These are phyloP conservation scores for Apiospora koreana DNA, from an alignment of 2,329 filamentous ascomycete genomes.

Conservation along the genomic window DNA sequence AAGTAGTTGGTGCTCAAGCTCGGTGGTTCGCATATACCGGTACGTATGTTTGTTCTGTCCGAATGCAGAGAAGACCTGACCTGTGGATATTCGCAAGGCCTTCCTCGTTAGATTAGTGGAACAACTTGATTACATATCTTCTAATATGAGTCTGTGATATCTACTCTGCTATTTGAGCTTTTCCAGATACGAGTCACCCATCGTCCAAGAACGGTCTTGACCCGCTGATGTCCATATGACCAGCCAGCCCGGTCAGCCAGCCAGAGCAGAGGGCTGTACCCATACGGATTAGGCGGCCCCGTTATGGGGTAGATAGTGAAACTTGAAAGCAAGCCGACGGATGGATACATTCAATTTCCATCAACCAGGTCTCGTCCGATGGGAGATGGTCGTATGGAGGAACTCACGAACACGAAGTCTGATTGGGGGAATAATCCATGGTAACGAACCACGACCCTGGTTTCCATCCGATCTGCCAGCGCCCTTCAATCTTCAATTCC, in stretches of 20 bases:
- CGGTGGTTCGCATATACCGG: not conserved
- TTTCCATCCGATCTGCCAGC: not conserved
- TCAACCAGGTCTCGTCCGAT: not conserved
- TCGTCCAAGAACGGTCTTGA: too few relatives aligned
- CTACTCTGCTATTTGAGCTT: not conserved
- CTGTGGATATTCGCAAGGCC: not conserved
- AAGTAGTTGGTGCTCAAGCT: not conserved
- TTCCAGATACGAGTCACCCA: not conserved
- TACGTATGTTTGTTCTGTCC: too few relatives aligned
- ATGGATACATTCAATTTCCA: not conserved
- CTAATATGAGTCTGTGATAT: too few relatives aligned
- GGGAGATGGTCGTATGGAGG: not conserved
- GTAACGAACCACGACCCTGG: not conserved
- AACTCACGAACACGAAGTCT: not conserved
- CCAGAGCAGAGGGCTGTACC: too few relatives aligned
- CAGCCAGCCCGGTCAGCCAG: too few relatives aligned
- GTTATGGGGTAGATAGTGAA: not conserved
- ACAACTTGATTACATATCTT: not conserved
- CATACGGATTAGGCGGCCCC: not conserved
- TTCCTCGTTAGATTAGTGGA: not conserved
- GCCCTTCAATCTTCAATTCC: not conserved
- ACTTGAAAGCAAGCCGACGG: not conserved
- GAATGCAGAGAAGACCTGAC: not conserved
- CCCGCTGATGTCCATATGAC: not conserved
- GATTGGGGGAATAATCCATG: not conserved